Evolutionary conservation across 75 land plant species (phyloP).

Genomic region (Sequoiadendron giganteum): DNA sequence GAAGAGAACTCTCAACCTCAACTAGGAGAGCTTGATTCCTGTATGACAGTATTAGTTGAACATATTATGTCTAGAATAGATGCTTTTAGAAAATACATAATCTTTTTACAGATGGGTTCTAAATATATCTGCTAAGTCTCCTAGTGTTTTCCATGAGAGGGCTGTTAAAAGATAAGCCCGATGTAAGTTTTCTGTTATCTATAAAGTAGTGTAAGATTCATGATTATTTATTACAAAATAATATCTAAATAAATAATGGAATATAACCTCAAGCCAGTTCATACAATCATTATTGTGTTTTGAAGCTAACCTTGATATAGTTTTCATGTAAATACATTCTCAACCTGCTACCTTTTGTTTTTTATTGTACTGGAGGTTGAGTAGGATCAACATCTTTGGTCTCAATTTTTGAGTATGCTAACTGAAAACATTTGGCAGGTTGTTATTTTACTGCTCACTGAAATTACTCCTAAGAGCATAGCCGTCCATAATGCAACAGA

Average conservation of each 20-base stretch:
- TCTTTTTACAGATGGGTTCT: neutral
- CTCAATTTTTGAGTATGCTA: neutral
- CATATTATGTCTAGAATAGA: neutral
- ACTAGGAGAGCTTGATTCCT: neutral
- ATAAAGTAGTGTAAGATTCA: neutral
- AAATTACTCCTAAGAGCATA: slow-evolving; percentile 94
- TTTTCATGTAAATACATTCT: neutral
- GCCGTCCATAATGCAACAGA: slow-evolving; percentile 60
- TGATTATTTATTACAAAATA: neutral
- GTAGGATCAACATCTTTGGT: neutral
- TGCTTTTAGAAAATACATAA: neutral
- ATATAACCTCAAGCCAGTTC: neutral
- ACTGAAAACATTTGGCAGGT: slow-evolving; percentile 20
- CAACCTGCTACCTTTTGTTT: neutral
- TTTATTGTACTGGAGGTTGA: neutral
- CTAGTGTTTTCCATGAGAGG: neutral
- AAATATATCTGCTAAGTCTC: neutral
- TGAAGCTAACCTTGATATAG: neutral
- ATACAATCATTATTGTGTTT: neutral
- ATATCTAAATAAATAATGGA: neutral
- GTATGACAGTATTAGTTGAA: neutral
- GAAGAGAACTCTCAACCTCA: neutral
- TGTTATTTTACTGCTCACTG: slow-evolving; percentile 87
- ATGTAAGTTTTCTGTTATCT: neutral
- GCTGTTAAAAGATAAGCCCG: neutral